Evolutionary conservation across 2,329 filamentous ascomycete species (phyloP).

Genomic region (Periconia sp.): DNA sequence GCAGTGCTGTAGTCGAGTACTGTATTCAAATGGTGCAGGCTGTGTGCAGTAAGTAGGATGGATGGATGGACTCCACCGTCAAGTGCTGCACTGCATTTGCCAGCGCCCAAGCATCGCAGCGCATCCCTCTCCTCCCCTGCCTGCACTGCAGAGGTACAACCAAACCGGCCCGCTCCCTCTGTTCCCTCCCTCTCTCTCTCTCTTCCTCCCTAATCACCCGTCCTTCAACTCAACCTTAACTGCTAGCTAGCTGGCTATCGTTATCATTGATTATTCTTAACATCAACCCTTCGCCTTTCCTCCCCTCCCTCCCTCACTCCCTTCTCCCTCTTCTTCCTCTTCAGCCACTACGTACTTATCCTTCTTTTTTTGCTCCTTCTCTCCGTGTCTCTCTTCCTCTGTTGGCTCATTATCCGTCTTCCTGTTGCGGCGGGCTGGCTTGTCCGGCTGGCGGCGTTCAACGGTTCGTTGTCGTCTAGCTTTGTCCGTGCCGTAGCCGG

Average conservation of each 20-base stretch:
- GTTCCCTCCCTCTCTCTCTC: background rate
- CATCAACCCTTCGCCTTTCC: no score
- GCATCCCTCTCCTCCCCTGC: background rate
- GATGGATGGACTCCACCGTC: no score
- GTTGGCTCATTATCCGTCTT: background rate
- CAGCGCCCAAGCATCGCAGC: background rate
- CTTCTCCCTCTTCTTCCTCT: background rate
- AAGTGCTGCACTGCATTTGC: slow-evolving; percentile 1
- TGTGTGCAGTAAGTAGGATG: no score
- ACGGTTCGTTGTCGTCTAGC: background rate
- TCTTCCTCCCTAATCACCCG: background rate
- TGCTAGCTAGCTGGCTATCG: no score
- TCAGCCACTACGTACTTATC: background rate
- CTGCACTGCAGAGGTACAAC: no score
- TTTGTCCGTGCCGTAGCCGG: slow-evolving; percentile 1
- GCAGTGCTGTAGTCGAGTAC: no score
- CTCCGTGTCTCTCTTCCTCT: background rate
- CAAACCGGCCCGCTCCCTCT: no score
- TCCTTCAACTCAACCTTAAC: no score
- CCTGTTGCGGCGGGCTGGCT: background rate
- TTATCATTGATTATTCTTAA: no score
- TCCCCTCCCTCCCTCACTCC: background rate
- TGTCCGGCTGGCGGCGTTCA: background rate
- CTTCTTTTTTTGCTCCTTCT: no score
- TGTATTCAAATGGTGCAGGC: no score